Base-by-base conservation (phyloP, 352 stramenopile species). In the Globisporangium takayamanum region DNA sequence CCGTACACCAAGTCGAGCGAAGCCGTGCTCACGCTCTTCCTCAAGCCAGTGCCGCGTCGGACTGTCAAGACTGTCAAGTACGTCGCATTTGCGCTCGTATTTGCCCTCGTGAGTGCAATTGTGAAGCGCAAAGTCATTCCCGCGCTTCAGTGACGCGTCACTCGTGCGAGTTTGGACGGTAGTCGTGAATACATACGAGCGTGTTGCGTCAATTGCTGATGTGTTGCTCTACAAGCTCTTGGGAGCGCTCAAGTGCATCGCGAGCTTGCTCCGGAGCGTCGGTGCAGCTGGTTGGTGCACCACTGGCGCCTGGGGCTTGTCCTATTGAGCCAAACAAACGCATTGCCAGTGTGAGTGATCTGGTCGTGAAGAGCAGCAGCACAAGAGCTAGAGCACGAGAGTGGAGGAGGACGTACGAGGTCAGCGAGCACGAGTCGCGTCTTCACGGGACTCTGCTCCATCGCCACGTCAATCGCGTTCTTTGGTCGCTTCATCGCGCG, bases 401-500 rank as follows among this genome's bases (percentile, higher is more conserved):
- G 30, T 48, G 8, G 37, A 44, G 4, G 16, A 44, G 8, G 15
- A 48, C 53, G 8, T 47, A 81, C 74, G 65, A 81, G 54, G 5
- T 80, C 70, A 18, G 67, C 72, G 28, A 81, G 48, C n/a, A 85
- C 64, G 3, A 63, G 64, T 7, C 66, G 72, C 4, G 69, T 62
- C 59, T 88, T 88, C 2, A 80, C 53, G 3, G 80, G 80, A 64
- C 78, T 88, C 61, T 78, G 80, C 51, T 88, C 77, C 79, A 92
- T 89, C 2, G 82, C 82, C 52, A 76, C 56, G 59, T 92, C 82
- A 18, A 92, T 69, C 10, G 74, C 66, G 1, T 76, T 89, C 70
- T 89, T 89, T 16, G 82, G 79, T 7, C 79, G 76, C 59, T 92
- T 92, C 70, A 92, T 88, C 5, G 82, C 76, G 20, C 76, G 68